Evolutionary conservation across 768 basidiomycete genomes (phyloP).

Genomic region (Mrakia hoshinonis): DNA sequence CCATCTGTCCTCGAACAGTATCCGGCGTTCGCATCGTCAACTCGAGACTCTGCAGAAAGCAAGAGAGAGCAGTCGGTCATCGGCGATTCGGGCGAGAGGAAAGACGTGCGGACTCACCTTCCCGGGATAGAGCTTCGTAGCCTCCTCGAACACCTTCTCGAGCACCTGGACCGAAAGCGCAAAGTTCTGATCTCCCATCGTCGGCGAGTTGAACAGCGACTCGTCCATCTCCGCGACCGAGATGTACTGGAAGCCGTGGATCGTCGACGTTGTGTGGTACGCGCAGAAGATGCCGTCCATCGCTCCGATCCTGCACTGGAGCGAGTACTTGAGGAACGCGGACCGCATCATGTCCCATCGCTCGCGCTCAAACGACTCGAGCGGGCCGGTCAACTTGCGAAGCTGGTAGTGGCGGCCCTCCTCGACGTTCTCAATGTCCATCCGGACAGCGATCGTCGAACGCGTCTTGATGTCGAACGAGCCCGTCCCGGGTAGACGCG

Average conservation of each 20-base stretch:
- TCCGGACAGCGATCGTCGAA: conserved; percentile 69
- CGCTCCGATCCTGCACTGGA: conserved; percentile 90
- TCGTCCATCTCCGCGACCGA: conserved; percentile 80
- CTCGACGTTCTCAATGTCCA: conserved; percentile 77
- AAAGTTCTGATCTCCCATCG: conserved; percentile 51
- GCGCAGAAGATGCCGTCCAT: conserved; percentile 77
- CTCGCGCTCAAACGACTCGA: conserved; percentile 82
- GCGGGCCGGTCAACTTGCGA: conserved; percentile 51
- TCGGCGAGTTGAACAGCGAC: conserved; percentile 57
- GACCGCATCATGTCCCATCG: conserved; percentile 80
- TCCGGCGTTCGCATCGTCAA: conserved; percentile 57
- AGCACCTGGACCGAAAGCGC: conserved; percentile 45
- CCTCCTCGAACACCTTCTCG: conserved; percentile 57
- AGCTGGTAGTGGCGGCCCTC: conserved; percentile 76
- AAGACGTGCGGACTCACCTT: conserved; percentile 47
- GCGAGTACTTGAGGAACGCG: conserved; percentile 87
- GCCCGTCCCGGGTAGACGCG: conserved; percentile 73
- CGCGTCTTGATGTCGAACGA: conserved; percentile 96
- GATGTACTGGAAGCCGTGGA: conserved; percentile 92
- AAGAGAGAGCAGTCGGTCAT: conserved; percentile 11
- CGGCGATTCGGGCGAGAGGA: background rate
- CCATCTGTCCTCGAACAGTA: conserved; percentile 45
- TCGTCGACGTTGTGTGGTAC: conserved; percentile 61
- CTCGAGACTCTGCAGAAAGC: conserved; percentile 47
- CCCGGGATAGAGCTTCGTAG: conserved; percentile 54